Base-by-base conservation (phyloP, 2,329 filamentous ascomycete species). In the Alternaria angustiovoidea region DNA sequence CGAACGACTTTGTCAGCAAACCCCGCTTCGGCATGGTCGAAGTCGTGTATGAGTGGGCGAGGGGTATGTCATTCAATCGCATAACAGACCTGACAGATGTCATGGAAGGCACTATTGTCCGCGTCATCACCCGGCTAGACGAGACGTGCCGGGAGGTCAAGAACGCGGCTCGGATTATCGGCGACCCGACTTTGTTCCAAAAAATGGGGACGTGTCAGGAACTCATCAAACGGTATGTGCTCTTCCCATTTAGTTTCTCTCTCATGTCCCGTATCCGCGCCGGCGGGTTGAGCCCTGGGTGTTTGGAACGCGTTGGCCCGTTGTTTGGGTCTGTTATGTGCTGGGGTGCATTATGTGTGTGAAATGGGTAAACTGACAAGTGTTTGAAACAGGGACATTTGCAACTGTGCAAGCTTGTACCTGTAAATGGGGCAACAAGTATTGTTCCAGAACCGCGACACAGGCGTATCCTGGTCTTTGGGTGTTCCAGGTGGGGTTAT, bases 191-290 rank as follows among this genome's bases (percentile, higher is more conserved):
- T 57, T 81, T 99, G 68, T 97, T 96, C 78, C 88, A 90, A 68
- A 99, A 99, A 86, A 99, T 99, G 94, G 90, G 96, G 81, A 89
- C 89, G 64, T 96, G 94, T 68, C 94, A 98, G 85, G 95, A 99
- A 84, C 87, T 97, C 86, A 99, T 99, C 77, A 96, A 97, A 85
- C 84, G 95, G 73, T 95, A 97, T 78, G 95, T 97, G 22, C 38
- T 28, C 44, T 30, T 18, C 16, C 18, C 7, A 4, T 9, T 41
- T 20, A 5, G 38, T 41, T 41, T 41, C 18, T 41, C 9, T 20
- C 20, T 26, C 44, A 44, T 30, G 34, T 55, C 63, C 22, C 48
- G 34, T 11, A 38, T 20, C 36, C 57, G 39, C 49, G 24, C 41
- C 51, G 47, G 9, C n/a, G 22, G 32, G 16, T 30, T 55, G 7